Conservation (phyloP, 768 basidiomycete genomes). For the Agaricus sinodeliciosus region DNA sequence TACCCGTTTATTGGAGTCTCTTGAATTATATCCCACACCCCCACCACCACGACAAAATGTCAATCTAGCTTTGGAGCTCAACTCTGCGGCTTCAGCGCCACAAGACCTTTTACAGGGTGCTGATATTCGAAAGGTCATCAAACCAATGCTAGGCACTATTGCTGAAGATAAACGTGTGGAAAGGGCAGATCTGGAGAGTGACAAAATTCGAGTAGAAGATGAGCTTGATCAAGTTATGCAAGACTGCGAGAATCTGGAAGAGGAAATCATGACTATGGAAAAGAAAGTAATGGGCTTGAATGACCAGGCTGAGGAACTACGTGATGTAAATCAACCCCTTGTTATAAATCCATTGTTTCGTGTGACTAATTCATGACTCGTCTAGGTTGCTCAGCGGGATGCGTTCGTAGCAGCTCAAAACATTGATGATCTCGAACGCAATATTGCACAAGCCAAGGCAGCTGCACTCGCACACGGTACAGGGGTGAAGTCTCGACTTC, state of each 20-base stretch:
- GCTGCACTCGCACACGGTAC: constrained; percentile 78
- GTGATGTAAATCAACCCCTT: constrained; percentile 48
- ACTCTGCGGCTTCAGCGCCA: constrained; percentile 67
- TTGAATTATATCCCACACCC: constrained; percentile 74
- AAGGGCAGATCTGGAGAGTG: constrained; percentile 65
- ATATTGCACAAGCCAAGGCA: constrained; percentile 67
- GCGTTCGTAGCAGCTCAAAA: constrained; percentile 60
- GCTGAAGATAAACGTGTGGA: constrained; percentile 70
- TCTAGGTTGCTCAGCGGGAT: constrained; percentile 73
- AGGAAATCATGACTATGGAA: constrained; percentile 68
- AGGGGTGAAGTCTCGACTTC: constrained; percentile 72
- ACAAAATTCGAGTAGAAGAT: constrained; percentile 75
- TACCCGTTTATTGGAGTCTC: constrained; percentile 61
- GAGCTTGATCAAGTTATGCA: constrained; percentile 71
- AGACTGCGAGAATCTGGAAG: constrained; percentile 77
- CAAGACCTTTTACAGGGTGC: constrained; percentile 61
- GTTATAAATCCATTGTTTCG: background rate
- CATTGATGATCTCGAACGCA: constrained; percentile 60
- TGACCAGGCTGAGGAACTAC: constrained; percentile 74
- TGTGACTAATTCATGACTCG: constrained; percentile 7
- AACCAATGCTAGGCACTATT: constrained; percentile 67
- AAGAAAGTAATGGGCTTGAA: constrained; percentile 64
- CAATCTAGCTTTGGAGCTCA: constrained; percentile 76
- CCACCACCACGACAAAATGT: constrained; percentile 63
- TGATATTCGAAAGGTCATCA: constrained; percentile 66